phyloP scores from a whole-genome alignment of 2,329 filamentous ascomycete genomes.

The Fusarium buharicum region DNA sequence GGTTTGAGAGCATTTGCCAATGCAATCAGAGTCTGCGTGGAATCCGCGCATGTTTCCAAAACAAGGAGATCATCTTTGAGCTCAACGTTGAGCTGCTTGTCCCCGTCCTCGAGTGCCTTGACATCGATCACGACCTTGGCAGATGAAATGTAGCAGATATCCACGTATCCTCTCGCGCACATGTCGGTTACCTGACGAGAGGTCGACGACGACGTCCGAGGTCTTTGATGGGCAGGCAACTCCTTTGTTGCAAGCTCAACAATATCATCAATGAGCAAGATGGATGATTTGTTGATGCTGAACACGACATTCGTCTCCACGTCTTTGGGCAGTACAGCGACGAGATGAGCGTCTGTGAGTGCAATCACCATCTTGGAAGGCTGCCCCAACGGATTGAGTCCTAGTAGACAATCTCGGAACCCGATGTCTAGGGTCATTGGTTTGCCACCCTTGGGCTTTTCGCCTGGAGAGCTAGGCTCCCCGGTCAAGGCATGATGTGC shows the following conservation, averaged over 20 bases:
- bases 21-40: constrained; percentile 88
- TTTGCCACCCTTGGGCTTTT: constrained; percentile 55
- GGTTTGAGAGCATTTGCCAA: constrained; percentile 84
- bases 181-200: constrained; percentile 66
- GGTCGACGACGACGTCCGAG: constrained; percentile 50
- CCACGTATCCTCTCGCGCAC: constrained; percentile 79
- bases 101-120: constrained; percentile 61
- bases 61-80: constrained; percentile 87
- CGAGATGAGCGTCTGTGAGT: constrained; percentile 79
- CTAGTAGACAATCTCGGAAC: constrained; percentile 82
- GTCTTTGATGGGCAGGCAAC: constrained; percentile 29
- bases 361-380: constrained; percentile 81
- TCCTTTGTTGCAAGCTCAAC: constrained; percentile 46
- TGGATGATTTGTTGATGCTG: constrained; percentile 80
- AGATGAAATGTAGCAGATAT: constrained; percentile 86
- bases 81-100: constrained; percentile 80
- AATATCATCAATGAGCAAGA: constrained; percentile 84
- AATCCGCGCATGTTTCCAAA: constrained; percentile 95
- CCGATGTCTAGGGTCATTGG: constrained; percentile 77
- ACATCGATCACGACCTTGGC: constrained; percentile 76
- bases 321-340: constrained; percentile 73
- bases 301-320: constrained; percentile 71
- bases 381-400: constrained; percentile 81
- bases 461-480: constrained; percentile 41
- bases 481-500: constrained; percentile 60